These are phyloP conservation scores for Verticillium klebahnii DNA, from an alignment of 2,329 filamentous ascomycete genomes.

Conservation along the genomic window DNA sequence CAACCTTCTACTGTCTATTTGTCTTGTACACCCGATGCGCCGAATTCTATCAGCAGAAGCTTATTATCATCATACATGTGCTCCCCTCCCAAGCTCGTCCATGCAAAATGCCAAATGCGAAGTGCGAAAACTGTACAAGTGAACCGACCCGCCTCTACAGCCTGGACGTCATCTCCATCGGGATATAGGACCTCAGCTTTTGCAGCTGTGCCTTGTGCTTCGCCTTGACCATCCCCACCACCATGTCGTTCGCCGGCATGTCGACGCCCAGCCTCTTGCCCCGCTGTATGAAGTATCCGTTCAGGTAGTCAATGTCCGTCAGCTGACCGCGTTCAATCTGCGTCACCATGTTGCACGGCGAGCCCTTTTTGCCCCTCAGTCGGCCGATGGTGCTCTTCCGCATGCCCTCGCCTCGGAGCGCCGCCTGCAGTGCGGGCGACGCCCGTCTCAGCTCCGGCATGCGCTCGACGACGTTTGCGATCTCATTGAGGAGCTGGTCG, in stretches of 20 bases:
- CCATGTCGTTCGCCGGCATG: constrained; percentile 67
- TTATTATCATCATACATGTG: not conserved
- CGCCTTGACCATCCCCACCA: constrained; percentile 68
- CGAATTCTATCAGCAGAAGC: not conserved
- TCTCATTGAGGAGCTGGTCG: constrained; percentile 68
- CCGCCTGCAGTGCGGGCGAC: constrained; percentile 50
- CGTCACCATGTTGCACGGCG: constrained; percentile 60
- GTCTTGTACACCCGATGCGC: not conserved
- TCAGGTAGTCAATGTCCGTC: constrained; percentile 80
- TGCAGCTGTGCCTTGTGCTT: constrained; percentile 42
- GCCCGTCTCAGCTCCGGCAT: constrained; percentile 66
- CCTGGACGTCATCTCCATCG: constrained; percentile 28
- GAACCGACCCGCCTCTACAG: not conserved
- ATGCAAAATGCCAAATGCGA: not conserved
- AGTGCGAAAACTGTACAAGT: not conserved
- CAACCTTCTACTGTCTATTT: too few relatives aligned
- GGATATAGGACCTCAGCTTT: constrained; percentile 26
- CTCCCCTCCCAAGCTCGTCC: not conserved
- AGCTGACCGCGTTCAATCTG: constrained; percentile 56
- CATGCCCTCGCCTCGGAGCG: constrained; percentile 56
- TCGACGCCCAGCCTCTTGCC: constrained; percentile 70
- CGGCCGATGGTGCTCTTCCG: constrained; percentile 55
- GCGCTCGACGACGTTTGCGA: constrained; percentile 62
- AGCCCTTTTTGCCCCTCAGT: constrained; percentile 51
- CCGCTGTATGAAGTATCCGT: constrained; percentile 77